Conservation (phyloP, 2,329 filamentous ascomycete genomes). For the Emericellopsis atlantica region DNA sequence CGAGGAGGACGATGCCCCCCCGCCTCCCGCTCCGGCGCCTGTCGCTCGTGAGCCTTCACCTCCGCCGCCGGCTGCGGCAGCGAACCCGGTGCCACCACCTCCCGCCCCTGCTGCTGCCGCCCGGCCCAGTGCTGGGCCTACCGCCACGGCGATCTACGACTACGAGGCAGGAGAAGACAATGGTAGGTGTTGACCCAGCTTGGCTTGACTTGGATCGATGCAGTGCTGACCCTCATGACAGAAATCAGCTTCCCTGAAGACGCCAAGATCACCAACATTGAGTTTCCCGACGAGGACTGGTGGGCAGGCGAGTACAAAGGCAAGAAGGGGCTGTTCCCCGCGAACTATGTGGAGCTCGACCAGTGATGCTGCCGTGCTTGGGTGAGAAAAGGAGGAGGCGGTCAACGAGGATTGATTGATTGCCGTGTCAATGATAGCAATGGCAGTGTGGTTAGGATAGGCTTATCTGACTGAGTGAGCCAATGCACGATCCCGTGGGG, state of each 20-base stretch:
- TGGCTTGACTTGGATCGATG: background rate
- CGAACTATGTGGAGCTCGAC: constrained; percentile 55
- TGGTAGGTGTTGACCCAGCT: constrained; percentile 26
- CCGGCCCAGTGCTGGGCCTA: constrained; percentile 36
- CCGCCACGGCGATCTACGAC: constrained; percentile 80
- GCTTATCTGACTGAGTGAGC: too few species aligned
- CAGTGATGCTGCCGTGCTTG: constrained; percentile 8
- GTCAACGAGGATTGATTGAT: too few species aligned
- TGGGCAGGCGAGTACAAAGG: constrained; percentile 86
- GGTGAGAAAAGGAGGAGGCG: too few species aligned
- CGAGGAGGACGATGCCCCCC: constrained; percentile 40
- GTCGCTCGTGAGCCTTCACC: constrained; percentile 9
- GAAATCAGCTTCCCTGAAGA: constrained; percentile 78
- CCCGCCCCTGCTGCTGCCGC: constrained; percentile 22
- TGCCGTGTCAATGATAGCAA: too few species aligned
- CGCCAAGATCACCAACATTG: constrained; percentile 67
- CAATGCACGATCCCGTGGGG: too few species aligned
- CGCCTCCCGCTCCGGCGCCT: constrained; percentile 15
- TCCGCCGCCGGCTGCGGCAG: constrained; percentile 14
- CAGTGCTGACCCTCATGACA: constrained; percentile 25
- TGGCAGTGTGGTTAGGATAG: too few species aligned
- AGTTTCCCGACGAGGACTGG: constrained; percentile 98
- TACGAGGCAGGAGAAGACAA: constrained; percentile 98
- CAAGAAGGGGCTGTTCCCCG: constrained; percentile 70
- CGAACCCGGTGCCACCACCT: constrained; percentile 15